These are phyloP conservation scores for Colletotrichum eleusines DNA, from an alignment of 2,329 filamentous ascomycete species.

Conservation along the genomic window DNA sequence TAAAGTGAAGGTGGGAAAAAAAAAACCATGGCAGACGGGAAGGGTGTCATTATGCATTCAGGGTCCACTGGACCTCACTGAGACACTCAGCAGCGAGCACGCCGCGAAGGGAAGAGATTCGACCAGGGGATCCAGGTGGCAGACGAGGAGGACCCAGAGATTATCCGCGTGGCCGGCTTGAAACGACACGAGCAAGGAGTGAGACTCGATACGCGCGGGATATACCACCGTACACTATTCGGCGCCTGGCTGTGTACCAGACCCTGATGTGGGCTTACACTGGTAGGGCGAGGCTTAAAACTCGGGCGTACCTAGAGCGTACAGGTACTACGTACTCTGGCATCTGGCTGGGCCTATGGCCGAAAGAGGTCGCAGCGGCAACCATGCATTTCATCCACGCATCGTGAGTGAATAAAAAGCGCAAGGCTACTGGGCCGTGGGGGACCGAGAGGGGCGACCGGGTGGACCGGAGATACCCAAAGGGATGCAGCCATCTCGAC, in stretches of 20 bases:
- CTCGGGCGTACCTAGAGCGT: too few relatives aligned
- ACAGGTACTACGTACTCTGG: too few relatives aligned
- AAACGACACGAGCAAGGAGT: constrained; percentile 36
- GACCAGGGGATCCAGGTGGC: constrained; percentile 31
- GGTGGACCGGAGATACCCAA: constrained; percentile 35
- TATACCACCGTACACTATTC: too few relatives aligned
- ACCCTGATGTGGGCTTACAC: constrained; percentile 2
- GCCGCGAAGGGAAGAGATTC: constrained; percentile 23
- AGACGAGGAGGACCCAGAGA: constrained; percentile 29
- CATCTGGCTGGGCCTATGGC: constrained; percentile 11
- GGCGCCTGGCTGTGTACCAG: constrained; percentile 30
- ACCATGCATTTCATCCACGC: not conserved
- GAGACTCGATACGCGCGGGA: constrained; percentile 15
- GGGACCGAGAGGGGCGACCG: constrained; percentile 25
- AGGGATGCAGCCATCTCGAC: constrained; percentile 35
- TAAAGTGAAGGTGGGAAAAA: not conserved
- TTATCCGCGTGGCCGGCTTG: constrained; percentile 40
- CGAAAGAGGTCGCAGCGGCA: constrained; percentile 14
- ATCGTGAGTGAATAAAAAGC: constrained; percentile 36
- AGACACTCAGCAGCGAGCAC: constrained; percentile 4
- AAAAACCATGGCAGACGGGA: constrained; percentile 23
- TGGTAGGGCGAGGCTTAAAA: constrained; percentile 32
- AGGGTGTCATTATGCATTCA: constrained; percentile 38
- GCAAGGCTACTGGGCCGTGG: constrained; percentile 34
- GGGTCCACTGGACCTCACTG: constrained; percentile 37